A percentile compares a stretch with the other conserved stretches of the same genome.
Conservation (phyloP, 2,329 filamentous ascomycete genomes). For the Epichloe bromicola region DNA sequence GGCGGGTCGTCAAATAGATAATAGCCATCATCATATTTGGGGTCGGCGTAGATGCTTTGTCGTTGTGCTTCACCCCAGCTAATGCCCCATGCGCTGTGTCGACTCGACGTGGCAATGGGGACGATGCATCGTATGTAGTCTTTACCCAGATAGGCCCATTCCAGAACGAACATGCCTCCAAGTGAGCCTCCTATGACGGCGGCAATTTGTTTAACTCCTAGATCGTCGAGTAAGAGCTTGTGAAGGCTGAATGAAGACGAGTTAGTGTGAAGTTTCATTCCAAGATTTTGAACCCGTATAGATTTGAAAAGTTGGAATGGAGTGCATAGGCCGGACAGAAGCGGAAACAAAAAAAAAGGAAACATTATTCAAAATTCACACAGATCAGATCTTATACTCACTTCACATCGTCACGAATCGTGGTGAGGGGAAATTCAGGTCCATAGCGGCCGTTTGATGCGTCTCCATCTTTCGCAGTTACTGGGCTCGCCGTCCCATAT, state of each 20-base stretch:
- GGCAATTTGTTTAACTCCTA: constrained; percentile 67
- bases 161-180: constrained; percentile 81
- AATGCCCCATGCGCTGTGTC: constrained; percentile 81
- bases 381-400: constrained; percentile 29
- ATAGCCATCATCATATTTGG: constrained; percentile 96
- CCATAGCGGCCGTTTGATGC: constrained; percentile 65
- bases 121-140: constrained; percentile 72
- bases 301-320: too few relatives aligned
- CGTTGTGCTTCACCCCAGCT: constrained; percentile 83
- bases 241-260: constrained; percentile 53
- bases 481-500: constrained; percentile 77
- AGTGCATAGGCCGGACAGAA: too few relatives aligned
- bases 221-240: constrained; percentile 64
- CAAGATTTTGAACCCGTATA: too few relatives aligned
- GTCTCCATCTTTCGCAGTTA: constrained; percentile 78
- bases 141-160: constrained; percentile 84
- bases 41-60: constrained; percentile 93
- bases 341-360: background rate
- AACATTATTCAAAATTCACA: too few relatives aligned
- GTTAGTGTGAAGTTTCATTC: constrained; percentile 8
- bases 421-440: constrained; percentile 91
- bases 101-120: constrained; percentile 72
- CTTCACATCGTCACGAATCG: constrained; percentile 91
- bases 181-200: constrained; percentile 74
- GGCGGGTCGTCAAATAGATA: constrained; percentile 82